Evolutionary conservation across 2,329 filamentous ascomycete species (phyloP).

Genomic region (Daldinia sp.): DNA sequence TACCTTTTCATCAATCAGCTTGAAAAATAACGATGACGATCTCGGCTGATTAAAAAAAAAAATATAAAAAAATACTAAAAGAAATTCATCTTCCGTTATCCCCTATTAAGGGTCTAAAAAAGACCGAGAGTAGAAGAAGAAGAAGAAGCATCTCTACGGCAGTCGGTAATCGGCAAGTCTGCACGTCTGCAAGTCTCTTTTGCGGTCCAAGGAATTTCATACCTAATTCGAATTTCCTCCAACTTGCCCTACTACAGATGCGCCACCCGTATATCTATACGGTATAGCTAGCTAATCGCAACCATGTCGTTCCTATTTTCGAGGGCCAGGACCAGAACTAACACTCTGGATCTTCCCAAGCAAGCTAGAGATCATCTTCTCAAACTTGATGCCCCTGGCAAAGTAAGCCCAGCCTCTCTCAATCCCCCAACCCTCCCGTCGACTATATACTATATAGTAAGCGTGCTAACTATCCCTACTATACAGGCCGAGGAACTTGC

Average conservation of each 20-base stretch:
- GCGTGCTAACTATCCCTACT: conserved; percentile 38
- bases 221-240: neutral
- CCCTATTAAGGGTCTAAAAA: neutral
- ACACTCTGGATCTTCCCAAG: conserved; percentile 61
- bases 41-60: conserved; percentile 20
- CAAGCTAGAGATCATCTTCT: conserved; percentile 64
- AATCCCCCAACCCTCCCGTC: conserved; percentile 17
- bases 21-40: conserved; percentile 10
- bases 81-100: neutral
- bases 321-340: conserved; percentile 59
- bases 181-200: too few relatives aligned
- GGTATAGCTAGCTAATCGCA: conserved; percentile 23
- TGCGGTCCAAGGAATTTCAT: too few relatives aligned
- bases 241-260: conserved; percentile 9
- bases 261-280: conserved; percentile 1
- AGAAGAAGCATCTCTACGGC: too few relatives aligned
- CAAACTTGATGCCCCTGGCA: conserved; percentile 59
- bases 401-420: conserved; percentile 49
- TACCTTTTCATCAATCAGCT: conserved; percentile 2
- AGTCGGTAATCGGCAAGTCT: too few relatives aligned
- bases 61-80: too few relatives aligned
- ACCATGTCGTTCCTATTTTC: conserved; percentile 66
- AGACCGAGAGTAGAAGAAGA: too few relatives aligned
- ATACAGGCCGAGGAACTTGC: conserved; percentile 87
- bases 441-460: conserved; percentile 3